Conservation (phyloP, 2,329 filamentous ascomycete species). For the Paraconiothyrium sp. region DNA sequence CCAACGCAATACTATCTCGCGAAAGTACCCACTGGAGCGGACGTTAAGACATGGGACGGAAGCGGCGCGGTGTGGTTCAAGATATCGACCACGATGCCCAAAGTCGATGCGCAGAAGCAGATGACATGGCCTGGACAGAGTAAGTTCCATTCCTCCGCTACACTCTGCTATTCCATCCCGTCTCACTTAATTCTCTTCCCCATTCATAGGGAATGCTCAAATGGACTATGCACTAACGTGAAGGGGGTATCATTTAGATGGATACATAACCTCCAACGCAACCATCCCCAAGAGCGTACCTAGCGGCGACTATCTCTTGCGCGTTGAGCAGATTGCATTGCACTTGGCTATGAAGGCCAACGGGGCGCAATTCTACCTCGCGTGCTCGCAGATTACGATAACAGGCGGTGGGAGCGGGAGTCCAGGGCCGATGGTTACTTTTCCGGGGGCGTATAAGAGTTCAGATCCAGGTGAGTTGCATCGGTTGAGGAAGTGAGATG, state of each 20-base stretch:
- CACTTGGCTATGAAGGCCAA: slow-evolving; percentile 45
- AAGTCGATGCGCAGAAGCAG: slow-evolving; percentile 36
- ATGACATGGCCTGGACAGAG: slow-evolving; percentile 44
- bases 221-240: no score
- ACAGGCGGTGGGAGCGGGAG: slow-evolving; percentile 52
- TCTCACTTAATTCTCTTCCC: neutral
- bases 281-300: slow-evolving; percentile 49
- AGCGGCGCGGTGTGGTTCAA: slow-evolving; percentile 41
- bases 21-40: slow-evolving; percentile 35
- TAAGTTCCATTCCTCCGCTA: slow-evolving; percentile 17
- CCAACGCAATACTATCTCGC: slow-evolving; percentile 44
- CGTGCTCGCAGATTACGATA: slow-evolving; percentile 55
- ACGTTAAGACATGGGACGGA: slow-evolving; percentile 39
- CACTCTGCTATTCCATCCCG: neutral
- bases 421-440: slow-evolving; percentile 42
- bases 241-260: slow-evolving; percentile 23
- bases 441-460: slow-evolving; percentile 39
- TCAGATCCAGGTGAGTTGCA: slow-evolving; percentile 31
- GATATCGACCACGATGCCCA: slow-evolving; percentile 38
- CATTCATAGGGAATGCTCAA: no score
- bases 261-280: slow-evolving; percentile 44
- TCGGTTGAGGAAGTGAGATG: neutral
- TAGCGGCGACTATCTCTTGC: slow-evolving; percentile 51
- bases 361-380: slow-evolving; percentile 51
- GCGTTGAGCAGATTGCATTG: slow-evolving; percentile 51